These are phyloP conservation scores for Tarenaya hassleriana DNA, from an alignment of 345 rosid genomes.

Conservation along the genomic window DNA sequence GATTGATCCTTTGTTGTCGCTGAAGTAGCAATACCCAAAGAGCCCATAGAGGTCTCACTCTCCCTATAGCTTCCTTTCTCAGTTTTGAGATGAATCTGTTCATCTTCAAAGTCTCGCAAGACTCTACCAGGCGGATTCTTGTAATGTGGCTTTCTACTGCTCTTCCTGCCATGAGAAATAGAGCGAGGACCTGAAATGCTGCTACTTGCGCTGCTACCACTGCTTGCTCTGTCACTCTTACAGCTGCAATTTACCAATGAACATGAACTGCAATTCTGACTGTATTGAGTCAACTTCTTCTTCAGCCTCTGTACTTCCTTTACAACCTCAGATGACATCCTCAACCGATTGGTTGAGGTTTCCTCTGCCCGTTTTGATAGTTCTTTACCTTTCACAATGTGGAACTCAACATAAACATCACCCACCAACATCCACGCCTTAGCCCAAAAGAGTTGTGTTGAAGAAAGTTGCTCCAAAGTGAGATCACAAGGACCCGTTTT, in stretches of 20 bases:
- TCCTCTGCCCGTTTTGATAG: constrained; percentile 33
- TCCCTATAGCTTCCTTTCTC: constrained; percentile 25
- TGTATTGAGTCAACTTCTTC: constrained; percentile 53
- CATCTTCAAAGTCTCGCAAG: constrained; percentile 33
- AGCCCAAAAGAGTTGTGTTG: constrained; percentile 73
- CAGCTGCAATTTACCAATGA: constrained; percentile 92
- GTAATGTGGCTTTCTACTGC: constrained; percentile 40
- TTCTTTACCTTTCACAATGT: constrained; percentile 52
- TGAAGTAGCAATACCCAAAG: constrained; percentile 2
- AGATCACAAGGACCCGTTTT: constrained; percentile 33
- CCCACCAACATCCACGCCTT: constrained; percentile 90
- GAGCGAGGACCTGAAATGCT: constrained; percentile 41
- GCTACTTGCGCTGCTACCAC: constrained; percentile 90
- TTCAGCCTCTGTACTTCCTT: constrained; percentile 84
- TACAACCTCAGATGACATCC: constrained; percentile 73
- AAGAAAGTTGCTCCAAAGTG: constrained; percentile 48
- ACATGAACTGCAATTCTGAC: constrained; percentile 69
- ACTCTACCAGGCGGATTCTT: constrained; percentile 29
- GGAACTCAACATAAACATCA: constrained; percentile 77
- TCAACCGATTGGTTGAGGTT: constrained; percentile 43
- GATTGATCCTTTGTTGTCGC: not conserved
- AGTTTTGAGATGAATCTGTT: constrained; percentile 21
- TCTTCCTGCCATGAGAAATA: constrained; percentile 48
- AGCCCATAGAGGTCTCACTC: constrained; percentile 20
- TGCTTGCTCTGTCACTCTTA: constrained; percentile 85